These are phyloP conservation scores for Arthonia radiata DNA, from an alignment of 495 filamentous ascomycete species.

Conservation along the genomic window DNA sequence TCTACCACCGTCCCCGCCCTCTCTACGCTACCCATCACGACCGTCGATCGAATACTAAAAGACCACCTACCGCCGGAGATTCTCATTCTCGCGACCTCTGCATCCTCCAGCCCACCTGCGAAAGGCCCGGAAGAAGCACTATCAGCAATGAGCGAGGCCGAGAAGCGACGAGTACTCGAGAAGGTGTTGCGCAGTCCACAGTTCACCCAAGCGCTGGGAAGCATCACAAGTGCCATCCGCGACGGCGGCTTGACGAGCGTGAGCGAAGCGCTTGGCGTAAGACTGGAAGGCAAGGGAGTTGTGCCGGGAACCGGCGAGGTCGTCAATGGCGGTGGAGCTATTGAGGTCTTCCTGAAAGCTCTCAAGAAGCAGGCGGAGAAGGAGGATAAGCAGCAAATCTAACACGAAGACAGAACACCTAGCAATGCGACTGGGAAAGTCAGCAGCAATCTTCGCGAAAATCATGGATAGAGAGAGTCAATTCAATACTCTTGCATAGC, in stretches of 20 bases:
- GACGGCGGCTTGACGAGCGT: slow-evolving; percentile 86
- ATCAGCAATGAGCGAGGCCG: slow-evolving; percentile 41
- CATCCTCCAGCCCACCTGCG: slow-evolving; percentile 34
- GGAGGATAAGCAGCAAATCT: no score
- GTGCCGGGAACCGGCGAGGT: slow-evolving; percentile 21
- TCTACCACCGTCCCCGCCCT: slow-evolving; percentile 52
- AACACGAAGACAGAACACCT: no score
- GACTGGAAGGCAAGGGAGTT: no score
- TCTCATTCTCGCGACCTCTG: slow-evolving; percentile 38
- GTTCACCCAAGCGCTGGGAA: slow-evolving; percentile 63
- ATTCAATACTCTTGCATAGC: no score
- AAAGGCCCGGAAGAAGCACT: slow-evolving; percentile 42
- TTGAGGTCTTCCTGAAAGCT: slow-evolving; percentile 26
- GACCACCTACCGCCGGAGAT: slow-evolving; percentile 45
- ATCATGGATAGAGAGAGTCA: no score
- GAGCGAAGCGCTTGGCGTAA: slow-evolving; percentile 70
- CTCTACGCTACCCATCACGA: slow-evolving; percentile 32
- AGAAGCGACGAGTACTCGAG: slow-evolving; percentile 62
- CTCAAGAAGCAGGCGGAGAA: no score
- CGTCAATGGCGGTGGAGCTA: slow-evolving; percentile 15
- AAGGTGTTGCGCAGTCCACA: slow-evolving; percentile 78
- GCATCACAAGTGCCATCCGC: slow-evolving; percentile 62
- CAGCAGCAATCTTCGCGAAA: no score
- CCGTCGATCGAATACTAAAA: slow-evolving; percentile 47
- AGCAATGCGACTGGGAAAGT: no score